phyloP scores from a whole-genome alignment of 2,329 filamentous ascomycete species.

The Sporothrix brunneoviolacea region DNA sequence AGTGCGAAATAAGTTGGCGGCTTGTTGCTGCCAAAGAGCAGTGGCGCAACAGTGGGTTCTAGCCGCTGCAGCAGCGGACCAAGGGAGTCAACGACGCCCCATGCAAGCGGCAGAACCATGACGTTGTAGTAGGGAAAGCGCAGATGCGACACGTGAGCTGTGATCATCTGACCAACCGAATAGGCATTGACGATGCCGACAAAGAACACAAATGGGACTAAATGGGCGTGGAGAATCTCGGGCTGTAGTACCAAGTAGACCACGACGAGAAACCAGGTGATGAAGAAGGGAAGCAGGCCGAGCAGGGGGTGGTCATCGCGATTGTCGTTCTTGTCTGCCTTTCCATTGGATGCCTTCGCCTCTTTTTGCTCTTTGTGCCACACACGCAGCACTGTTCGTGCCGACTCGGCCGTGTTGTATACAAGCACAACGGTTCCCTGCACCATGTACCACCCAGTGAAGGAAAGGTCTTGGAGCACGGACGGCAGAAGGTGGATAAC shows the following conservation, averaged over 20 bases:
- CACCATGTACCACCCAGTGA: slow-evolving; percentile 87
- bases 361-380: slow-evolving; percentile 42
- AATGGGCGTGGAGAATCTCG: slow-evolving; percentile 69
- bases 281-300: slow-evolving; percentile 75
- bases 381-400: slow-evolving; percentile 75
- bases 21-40: slow-evolving; percentile 8
- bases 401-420: slow-evolving; percentile 75
- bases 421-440: slow-evolving; percentile 77
- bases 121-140: slow-evolving; percentile 89
- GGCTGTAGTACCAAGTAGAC: slow-evolving; percentile 82
- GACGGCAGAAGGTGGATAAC: slow-evolving; percentile 63
- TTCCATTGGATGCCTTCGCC: slow-evolving; percentile 26
- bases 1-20: slow-evolving; percentile 21
- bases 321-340: slow-evolving; percentile 30
- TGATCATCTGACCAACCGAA: slow-evolving; percentile 91
- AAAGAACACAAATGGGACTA: slow-evolving; percentile 86
- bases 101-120: slow-evolving; percentile 67
- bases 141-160: slow-evolving; percentile 81
- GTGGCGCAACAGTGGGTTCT: slow-evolving; percentile 26
- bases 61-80: slow-evolving; percentile 59
- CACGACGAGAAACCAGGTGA: slow-evolving; percentile 69
- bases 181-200: slow-evolving; percentile 89
- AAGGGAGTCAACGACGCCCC: slow-evolving; percentile 72
- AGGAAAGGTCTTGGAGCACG: slow-evolving; percentile 70
- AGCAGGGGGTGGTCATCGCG: slow-evolving; percentile 67